These are phyloP conservation scores for Mucor saturninus DNA, from an alignment of 371 early-diverging fungal species.

Conservation along the genomic window DNA sequence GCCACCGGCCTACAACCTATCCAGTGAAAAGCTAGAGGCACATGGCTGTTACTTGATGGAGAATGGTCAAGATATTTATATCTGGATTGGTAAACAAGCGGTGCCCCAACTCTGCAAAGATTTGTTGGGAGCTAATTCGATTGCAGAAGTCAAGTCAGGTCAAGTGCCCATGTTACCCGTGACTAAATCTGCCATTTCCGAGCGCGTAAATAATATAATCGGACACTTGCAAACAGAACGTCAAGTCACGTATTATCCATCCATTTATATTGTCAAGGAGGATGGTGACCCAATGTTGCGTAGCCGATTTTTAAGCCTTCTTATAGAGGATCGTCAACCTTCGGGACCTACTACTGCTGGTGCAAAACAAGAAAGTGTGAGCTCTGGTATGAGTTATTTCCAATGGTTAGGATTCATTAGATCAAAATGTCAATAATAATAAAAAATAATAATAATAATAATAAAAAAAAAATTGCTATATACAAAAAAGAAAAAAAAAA, in stretches of 20 bases:
- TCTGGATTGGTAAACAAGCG: constrained; percentile 81
- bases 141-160: constrained; percentile 39
- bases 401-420: constrained; percentile 67
- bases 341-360: constrained; percentile 47
- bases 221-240: constrained; percentile 25
- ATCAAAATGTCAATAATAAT: constrained; percentile 38
- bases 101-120: constrained; percentile 63
- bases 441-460: neutral
- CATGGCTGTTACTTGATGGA: constrained; percentile 79
- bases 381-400: constrained; percentile 78
- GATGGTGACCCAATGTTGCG: constrained; percentile 73
- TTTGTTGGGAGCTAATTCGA: constrained; percentile 54
- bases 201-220: constrained; percentile 32
- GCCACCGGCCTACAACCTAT: constrained; percentile 81
- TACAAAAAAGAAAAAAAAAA: neutral
- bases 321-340: constrained; percentile 67
- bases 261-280: constrained; percentile 70
- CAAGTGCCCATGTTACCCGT: constrained; percentile 36
- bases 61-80: constrained; percentile 65
- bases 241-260: constrained; percentile 37
- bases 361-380: constrained; percentile 49
- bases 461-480: neutral
- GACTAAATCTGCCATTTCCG: constrained; percentile 42
- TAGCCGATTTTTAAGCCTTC: constrained; percentile 62
- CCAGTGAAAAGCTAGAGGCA: constrained; percentile 77